phyloP scores from a whole-genome alignment of 2,329 filamentous ascomycete species.

The Colletotrichum sp. region DNA sequence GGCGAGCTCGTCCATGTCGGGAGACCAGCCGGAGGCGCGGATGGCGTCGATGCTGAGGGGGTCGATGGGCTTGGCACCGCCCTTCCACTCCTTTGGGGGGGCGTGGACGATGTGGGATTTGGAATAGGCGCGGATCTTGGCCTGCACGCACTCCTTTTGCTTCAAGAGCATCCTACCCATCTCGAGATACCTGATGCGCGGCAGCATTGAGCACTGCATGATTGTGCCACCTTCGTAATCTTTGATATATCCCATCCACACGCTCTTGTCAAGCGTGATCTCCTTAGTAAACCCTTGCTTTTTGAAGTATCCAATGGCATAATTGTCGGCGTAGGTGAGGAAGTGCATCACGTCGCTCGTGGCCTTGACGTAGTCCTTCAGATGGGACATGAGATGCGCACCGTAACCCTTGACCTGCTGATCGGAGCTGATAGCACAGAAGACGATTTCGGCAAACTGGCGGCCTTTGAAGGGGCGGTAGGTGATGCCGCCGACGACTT shows the following conservation, averaged over 20 bases:
- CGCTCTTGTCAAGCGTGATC: conserved; percentile 85
- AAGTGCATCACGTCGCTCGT: conserved; percentile 99
- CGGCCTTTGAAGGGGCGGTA: conserved; percentile 93
- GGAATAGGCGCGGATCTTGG: conserved; percentile 91
- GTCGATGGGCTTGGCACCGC: conserved; percentile 76
- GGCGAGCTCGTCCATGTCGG: conserved; percentile 96
- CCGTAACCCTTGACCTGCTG: conserved; percentile 99
- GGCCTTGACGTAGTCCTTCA: conserved; percentile 98
- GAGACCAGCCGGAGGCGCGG: conserved; percentile 90
- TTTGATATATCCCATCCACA: conserved; percentile 99
- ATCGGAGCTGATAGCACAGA: conserved; percentile 96
- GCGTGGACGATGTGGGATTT: conserved; percentile 87
- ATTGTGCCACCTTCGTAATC: conserved; percentile 99
- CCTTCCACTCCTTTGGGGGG: conserved; percentile 86
- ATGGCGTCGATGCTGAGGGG: conserved; percentile 88
- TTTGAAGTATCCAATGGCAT: conserved; percentile 98
- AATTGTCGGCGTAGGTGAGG: conserved; percentile 97
- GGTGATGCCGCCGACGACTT: conserved; percentile 96
- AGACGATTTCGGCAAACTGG: conserved; percentile 96
- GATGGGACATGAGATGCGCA: conserved; percentile 95
- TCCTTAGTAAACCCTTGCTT: conserved; percentile 99
- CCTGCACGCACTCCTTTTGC: conserved; percentile 93
- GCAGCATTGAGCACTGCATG: conserved; percentile 99
- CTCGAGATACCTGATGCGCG: conserved; percentile 92
- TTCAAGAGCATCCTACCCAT: conserved; percentile 92